These are phyloP conservation scores for Beta corolliflora DNA, from an alignment of 179 eudicot genomes.

Conservation along the genomic window DNA sequence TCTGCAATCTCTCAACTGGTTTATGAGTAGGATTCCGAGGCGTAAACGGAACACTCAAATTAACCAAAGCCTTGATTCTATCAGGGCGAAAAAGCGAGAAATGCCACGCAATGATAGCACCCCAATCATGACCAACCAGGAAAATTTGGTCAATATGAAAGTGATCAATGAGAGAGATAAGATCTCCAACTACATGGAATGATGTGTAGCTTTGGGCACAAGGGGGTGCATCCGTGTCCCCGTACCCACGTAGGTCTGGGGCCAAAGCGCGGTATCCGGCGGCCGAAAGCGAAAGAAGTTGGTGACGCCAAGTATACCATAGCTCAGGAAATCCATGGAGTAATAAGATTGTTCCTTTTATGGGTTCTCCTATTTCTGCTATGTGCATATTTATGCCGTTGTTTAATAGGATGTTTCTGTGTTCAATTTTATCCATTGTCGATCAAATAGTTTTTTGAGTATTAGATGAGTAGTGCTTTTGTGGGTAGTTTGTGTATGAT, in stretches of 20 bases:
- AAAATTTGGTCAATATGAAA: slow-evolving; percentile 53
- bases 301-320: slow-evolving; percentile 94
- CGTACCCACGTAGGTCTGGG: slow-evolving; percentile 86
- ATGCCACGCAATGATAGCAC: slow-evolving; percentile 69
- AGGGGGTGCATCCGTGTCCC: slow-evolving; percentile 69
- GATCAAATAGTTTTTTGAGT: not conserved
- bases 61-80: slow-evolving; percentile 58
- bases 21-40: slow-evolving; percentile 58
- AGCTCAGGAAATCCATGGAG: slow-evolving; percentile 86
- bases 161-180: slow-evolving; percentile 56
- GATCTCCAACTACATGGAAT: slow-evolving; percentile 71
- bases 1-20: slow-evolving; percentile 44
- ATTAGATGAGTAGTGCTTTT: not conserved
- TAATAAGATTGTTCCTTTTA: slow-evolving; percentile 49
- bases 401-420: slow-evolving; percentile 45
- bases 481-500: not conserved
- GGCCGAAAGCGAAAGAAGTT: slow-evolving; percentile 53
- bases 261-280: slow-evolving; percentile 71
- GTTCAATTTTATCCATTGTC: slow-evolving; percentile 56
- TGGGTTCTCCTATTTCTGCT: slow-evolving; percentile 50
- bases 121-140: slow-evolving; percentile 89
- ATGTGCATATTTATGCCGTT: slow-evolving; percentile 69
- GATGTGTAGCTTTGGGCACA: slow-evolving; percentile 52
- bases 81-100: slow-evolving; percentile 63
- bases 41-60: slow-evolving; percentile 51